These are phyloP conservation scores for Chiua sp. DNA, from an alignment of 1,284 basidiomycete species.

Conservation along the genomic window DNA sequence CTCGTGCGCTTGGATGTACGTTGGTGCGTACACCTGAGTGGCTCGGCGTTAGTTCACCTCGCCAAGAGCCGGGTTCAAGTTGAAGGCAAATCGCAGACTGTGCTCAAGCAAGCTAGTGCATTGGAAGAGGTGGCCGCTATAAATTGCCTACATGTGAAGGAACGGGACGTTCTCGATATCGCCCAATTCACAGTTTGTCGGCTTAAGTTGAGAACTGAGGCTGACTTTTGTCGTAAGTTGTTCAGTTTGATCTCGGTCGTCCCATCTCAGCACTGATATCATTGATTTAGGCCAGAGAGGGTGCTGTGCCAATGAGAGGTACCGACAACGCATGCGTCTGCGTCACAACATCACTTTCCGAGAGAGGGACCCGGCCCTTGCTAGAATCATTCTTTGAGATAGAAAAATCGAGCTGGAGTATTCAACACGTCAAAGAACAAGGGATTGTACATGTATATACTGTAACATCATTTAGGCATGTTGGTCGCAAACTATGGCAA, in stretches of 20 bases:
- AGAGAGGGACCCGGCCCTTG: slow-evolving; percentile 19
- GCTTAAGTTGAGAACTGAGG: slow-evolving; percentile 46
- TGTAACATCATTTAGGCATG: slow-evolving; percentile 33
- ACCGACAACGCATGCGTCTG: slow-evolving; percentile 51
- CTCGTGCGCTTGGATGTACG: slow-evolving; percentile 58
- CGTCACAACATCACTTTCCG: slow-evolving; percentile 31
- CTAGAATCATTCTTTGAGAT: slow-evolving; percentile 28
- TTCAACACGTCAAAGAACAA: not conserved
- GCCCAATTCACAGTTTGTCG: slow-evolving; percentile 56
- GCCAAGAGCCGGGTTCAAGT: slow-evolving; percentile 44
- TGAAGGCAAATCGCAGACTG: not conserved
- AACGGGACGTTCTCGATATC: slow-evolving; percentile 58
- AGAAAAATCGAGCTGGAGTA: not conserved
- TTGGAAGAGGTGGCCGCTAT: slow-evolving; percentile 59
- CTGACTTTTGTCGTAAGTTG: slow-evolving; percentile 63
- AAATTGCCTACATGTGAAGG: slow-evolving; percentile 62
- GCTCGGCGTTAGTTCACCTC: slow-evolving; percentile 55
- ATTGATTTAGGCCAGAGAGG: slow-evolving; percentile 44
- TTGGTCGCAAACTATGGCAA: slow-evolving; percentile 76
- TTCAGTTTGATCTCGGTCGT: not conserved
- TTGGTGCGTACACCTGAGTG: slow-evolving; percentile 64
- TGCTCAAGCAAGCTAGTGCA: slow-evolving; percentile 6
- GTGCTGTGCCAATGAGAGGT: slow-evolving; percentile 61
- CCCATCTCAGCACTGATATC: not conserved
- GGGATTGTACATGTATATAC: slow-evolving; percentile 4